A percentile compares a stretch with the other conserved stretches of the same genome.
phyloP scores from a whole-genome alignment of 805 yeast genomes.

The Peterozyma xylosa region DNA sequence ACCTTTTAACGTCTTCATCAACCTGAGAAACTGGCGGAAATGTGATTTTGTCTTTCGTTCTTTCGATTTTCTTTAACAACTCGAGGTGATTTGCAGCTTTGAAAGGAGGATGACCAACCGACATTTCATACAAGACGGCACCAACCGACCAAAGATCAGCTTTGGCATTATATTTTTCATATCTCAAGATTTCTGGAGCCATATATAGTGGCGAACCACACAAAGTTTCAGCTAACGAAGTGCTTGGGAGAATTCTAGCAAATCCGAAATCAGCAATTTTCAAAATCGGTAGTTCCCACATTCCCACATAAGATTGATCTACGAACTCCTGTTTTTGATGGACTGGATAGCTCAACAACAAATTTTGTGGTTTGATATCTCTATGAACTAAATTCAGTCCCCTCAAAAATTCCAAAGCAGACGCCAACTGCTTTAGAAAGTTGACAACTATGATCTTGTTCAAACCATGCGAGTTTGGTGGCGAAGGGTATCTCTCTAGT shows the following conservation, averaged over 20 bases:
- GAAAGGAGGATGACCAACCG: conserved; percentile 94
- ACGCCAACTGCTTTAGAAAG: conserved; percentile 78
- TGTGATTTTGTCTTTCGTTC: conserved; percentile 65
- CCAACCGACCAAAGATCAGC: conserved; percentile 99
- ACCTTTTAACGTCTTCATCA: conserved; percentile 54
- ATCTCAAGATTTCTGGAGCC: conserved; percentile 96
- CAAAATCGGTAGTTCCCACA: conserved; percentile 82
- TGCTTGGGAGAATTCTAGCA: conserved; percentile 88
- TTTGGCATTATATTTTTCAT: conserved; percentile 93
- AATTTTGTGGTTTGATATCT: conserved; percentile 91
- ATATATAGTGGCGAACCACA: conserved; percentile 97
- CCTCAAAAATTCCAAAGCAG: conserved; percentile 78
- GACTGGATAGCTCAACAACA: conserved; percentile 75
- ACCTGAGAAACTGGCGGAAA: conserved; percentile 68
- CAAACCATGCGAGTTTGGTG: conserved; percentile 67
- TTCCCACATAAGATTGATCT: conserved; percentile 57
- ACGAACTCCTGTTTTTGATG: conserved; percentile 56
- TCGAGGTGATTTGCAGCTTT: conserved; percentile 91
- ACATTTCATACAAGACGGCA: conserved; percentile 92
- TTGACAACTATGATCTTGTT: conserved; percentile 74
- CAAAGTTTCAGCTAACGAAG: conserved; percentile 92
- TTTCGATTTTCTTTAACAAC: conserved; percentile 77
- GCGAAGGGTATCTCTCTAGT: conserved; percentile 77
- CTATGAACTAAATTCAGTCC: conserved; percentile 84
- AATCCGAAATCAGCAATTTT: conserved; percentile 98